Evolutionary conservation across 805 yeast genomes (phyloP), one percentile per base, ranked within the genome.

Genomic region (Wickerhamomyces silvicola): DNA sequence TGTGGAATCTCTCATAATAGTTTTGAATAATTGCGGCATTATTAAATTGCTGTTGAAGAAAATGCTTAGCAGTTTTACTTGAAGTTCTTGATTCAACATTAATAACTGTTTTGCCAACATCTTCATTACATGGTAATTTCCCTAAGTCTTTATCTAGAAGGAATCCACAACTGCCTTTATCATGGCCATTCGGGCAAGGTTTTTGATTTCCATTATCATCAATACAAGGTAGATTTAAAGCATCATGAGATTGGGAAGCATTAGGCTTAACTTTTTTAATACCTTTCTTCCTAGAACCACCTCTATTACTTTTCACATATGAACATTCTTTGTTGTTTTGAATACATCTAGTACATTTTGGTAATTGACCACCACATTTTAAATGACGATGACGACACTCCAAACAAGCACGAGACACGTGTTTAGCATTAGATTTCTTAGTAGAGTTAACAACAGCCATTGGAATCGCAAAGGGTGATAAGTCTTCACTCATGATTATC

Each of bases 271-370:
- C 28, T 29, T 45, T 57, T 38, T 56, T 62, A 15, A 64, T 64
- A 11, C 76, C 76, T 42, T 65, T 71, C 40, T 58, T 67, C 27
- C 78, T 50, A 6, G 75, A 64, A 1, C 78, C 78, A 24, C 78
- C 78, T 38, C 78, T 50, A 25, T 69, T 63, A 37, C 74, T 66
- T 43, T 66, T 68, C 5, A 71, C 76, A 41, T 68, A 71, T 1
- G 59, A 60, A 35, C 78, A 71, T 0, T 50, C 59, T 35, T 56
- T 57, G 8, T 32, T 28, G 4, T 47, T 29, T 32, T 54, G 54
- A 4, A 33, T 37, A 39, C 78, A 71, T 30, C 72, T 49, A 7
- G 54, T 48, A 46, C 78, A 71, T 10, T 41, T 43, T 1, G 78
- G 77, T 8, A 57, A 55, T 16, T 47, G 50, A 1, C 77, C 77